Base-by-base conservation (phyloP, 2,329 filamentous ascomycete genomes). In the Nakataea oryzae region DNA sequence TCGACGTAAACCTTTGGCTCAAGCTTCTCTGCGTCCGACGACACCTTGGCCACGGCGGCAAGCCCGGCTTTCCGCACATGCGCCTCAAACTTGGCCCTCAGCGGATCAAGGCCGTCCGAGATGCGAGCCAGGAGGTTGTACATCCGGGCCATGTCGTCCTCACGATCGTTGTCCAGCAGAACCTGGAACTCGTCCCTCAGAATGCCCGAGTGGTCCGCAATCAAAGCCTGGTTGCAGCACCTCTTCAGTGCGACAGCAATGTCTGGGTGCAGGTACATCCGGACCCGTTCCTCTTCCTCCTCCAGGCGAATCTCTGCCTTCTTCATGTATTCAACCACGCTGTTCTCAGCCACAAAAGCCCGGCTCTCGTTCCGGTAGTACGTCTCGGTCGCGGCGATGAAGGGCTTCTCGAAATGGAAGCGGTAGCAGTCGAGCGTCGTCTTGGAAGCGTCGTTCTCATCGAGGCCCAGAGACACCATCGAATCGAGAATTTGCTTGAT, bases 251-350 rank as follows among this genome's bases (percentile, higher is more conserved):
- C 87, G 9, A 86, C 78, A 67, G 90, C 89, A 63, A 97, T 97
- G 74, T 99, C 95, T 47, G 86, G 85, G 70, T 97, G 91, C 57
- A 99, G 81, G 71, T 96, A 99, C 71, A 97, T 86, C 66, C 86
- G 86, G 12, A 99, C 95, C 29, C 95, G 90, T 71, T 93, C 91
- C 76, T 96, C 95, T 75, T 99, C 95, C 75, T 99, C 95, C 9
- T 91, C 86, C 64, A 99, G 77, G 34, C 95, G 87, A 55, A 86
- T 77, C 76, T 97, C 93, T 0, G 95, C 96, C 83, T 99, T 99
- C 81, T 97, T 97, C 95, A 99, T 97, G 77, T 97, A 99, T 72
- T 99, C 95, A 41, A 99, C 93, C 4, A 99, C 92, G 66, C 90
- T 96, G 73, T 99, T 99, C 74, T 97, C 93, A 13, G 92, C 90